phyloP scores from a whole-genome alignment of 768 basidiomycete species.

The Rhodotorula toruloides region DNA sequence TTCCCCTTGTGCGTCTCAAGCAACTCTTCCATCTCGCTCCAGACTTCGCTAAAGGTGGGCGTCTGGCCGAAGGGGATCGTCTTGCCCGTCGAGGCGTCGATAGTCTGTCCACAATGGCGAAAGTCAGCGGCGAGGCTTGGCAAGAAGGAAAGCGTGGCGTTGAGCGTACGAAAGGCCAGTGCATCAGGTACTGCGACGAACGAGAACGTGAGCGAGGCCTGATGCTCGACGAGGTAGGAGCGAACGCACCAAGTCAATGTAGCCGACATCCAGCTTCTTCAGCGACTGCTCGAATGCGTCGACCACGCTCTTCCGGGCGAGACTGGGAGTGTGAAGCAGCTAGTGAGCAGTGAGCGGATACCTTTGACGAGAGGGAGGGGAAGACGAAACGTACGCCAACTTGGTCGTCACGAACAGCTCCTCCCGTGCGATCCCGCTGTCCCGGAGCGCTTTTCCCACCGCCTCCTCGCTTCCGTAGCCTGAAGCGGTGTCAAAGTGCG shows the following conservation, averaged over 20 bases:
- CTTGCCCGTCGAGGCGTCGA: conserved; percentile 38
- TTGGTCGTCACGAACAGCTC: conserved; percentile 57
- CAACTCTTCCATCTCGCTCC: conserved; percentile 51
- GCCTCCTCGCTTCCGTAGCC: conserved; percentile 52
- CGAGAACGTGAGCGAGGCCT: conserved; percentile 8
- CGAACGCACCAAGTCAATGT: conserved; percentile 50
- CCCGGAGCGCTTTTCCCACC: conserved; percentile 53
- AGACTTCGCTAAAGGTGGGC: conserved; percentile 48
- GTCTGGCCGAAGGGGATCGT: conserved; percentile 39
- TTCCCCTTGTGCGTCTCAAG: conserved; percentile 49
- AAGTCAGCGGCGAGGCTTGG: background rate
- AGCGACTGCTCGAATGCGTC: conserved; percentile 52
- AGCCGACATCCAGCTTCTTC: conserved; percentile 50
- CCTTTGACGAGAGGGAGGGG: background rate
- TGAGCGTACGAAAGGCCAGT: conserved; percentile 48
- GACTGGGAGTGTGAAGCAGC: conserved; percentile 24
- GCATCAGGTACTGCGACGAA: conserved; percentile 46
- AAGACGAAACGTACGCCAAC: conserved; percentile 37
- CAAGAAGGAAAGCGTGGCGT: no score
- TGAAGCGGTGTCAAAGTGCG: conserved; percentile 50
- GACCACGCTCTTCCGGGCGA: no score
- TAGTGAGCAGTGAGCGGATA: background rate
- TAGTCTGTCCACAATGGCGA: background rate
- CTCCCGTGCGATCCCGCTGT: conserved; percentile 49
- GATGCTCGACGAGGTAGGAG: background rate